Conservation (phyloP, 75 land plant species). For the Pinus albicaulis region DNA sequence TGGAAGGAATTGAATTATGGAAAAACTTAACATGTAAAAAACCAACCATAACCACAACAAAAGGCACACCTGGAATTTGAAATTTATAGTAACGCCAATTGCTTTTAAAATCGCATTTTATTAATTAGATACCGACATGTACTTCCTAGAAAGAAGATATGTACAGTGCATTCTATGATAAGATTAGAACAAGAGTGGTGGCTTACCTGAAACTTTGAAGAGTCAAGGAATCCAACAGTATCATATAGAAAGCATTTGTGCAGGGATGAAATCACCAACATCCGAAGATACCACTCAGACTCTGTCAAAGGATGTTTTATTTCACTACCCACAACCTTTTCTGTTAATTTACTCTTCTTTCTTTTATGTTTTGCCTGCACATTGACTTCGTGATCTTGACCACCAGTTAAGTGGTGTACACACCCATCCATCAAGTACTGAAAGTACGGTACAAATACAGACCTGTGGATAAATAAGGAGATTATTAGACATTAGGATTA, state of each 20-base stretch:
- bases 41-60: too few relatives aligned
- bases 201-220: slow-evolving; percentile 78
- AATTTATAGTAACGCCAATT: not conserved
- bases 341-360: slow-evolving; percentile 57
- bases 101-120: not conserved
- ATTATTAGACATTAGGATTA: not conserved
- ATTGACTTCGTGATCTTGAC: slow-evolving; percentile 17
- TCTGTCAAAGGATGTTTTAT: slow-evolving; percentile 13
- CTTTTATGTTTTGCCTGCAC: slow-evolving; percentile 21
- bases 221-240: slow-evolving; percentile 70
- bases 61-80: not conserved
- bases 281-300: slow-evolving; percentile 72
- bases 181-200: not conserved
- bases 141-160: not conserved
- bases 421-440: slow-evolving; percentile 77
- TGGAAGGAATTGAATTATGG: not conserved
- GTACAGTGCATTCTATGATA: not conserved
- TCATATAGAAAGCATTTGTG: slow-evolving; percentile 91
- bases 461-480: slow-evolving; percentile 46
- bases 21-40: not conserved
- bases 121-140: not conserved
- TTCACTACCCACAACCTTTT: slow-evolving; percentile 7
- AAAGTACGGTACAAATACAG: slow-evolving; percentile 93
- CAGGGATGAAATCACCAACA: slow-evolving; percentile 67
- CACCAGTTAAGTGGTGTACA: slow-evolving; percentile 38